Percentiles rank a stretch among this genome's conserved stretches.
Evolutionary conservation across 2,329 filamentous ascomycete genomes (phyloP).

Genomic region (Chaetomium sp.): DNA sequence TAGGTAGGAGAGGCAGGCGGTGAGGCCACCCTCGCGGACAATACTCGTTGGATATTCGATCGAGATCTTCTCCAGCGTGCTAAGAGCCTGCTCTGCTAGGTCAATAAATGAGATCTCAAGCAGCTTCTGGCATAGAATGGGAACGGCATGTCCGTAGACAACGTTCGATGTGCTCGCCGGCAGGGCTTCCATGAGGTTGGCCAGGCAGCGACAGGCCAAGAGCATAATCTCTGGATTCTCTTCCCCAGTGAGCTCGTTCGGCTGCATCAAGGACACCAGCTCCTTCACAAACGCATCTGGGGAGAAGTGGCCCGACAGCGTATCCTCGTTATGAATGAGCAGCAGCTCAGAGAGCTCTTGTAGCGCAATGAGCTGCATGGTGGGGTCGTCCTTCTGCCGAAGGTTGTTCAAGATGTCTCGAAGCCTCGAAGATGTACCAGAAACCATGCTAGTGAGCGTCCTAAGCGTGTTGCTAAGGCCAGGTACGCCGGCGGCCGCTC

Average conservation of each 20-base stretch:
- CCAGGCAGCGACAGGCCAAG: constrained; percentile 87
- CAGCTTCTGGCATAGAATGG: constrained; percentile 88
- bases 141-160: constrained; percentile 94
- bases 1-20: constrained; percentile 89
- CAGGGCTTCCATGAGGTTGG: constrained; percentile 95
- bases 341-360: constrained; percentile 91
- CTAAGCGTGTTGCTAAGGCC: constrained; percentile 74
- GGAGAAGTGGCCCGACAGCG: constrained; percentile 87
- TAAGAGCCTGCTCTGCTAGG: constrained; percentile 91
- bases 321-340: constrained; percentile 93
- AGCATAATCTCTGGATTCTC: constrained; percentile 98
- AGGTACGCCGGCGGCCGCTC: constrained; percentile 56
- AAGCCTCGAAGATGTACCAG: constrained; percentile 71
- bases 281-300: constrained; percentile 95
- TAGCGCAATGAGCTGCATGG: constrained; percentile 82
- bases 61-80: constrained; percentile 95
- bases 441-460: constrained; percentile 87
- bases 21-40: constrained; percentile 89
- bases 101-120: constrained; percentile 97
- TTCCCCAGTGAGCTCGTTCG: constrained; percentile 71
- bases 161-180: constrained; percentile 90
- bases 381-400: constrained; percentile 76
- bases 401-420: constrained; percentile 71
- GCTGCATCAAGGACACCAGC: constrained; percentile 84
- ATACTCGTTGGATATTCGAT: constrained; percentile 92